Evolutionary conservation across 345 rosid species (phyloP).

Genomic region (Microcos paniculata): DNA sequence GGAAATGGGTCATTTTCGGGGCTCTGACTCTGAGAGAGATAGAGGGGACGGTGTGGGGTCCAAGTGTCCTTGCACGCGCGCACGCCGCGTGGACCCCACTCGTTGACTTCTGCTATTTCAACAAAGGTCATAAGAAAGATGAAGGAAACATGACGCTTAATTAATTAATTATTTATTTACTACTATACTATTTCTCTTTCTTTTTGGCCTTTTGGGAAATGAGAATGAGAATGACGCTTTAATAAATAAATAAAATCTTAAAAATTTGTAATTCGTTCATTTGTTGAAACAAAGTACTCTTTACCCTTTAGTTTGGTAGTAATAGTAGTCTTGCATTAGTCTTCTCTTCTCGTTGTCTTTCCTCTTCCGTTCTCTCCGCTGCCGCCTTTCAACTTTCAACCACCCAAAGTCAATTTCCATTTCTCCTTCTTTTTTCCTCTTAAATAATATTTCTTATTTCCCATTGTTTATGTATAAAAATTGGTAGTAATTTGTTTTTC

Average conservation of each 20-base stretch:
- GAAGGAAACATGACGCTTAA: not conserved
- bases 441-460: not conserved
- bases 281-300: not conserved
- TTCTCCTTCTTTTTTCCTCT: conserved; percentile 13
- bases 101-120: conserved; percentile 35
- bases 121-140: not conserved
- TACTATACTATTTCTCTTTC: no score
- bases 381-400: not conserved
- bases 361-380: not conserved
- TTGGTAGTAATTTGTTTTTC: no score
- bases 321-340: not conserved
- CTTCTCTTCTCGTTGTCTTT: not conserved
- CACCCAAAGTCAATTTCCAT: conserved; percentile 36
- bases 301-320: not conserved
- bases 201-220: no score
- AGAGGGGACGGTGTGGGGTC: conserved; percentile 33
- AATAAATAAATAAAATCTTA: no score
- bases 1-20: conserved; percentile 29
- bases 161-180: not conserved
- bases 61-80: conserved; percentile 62
- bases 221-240: no score
- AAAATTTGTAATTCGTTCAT: no score
- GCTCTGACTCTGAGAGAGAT: conserved; percentile 50
- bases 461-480: not conserved
- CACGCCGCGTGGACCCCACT: conserved; percentile 57